These are phyloP conservation scores for Ganoderma multipileum DNA, from an alignment of 1,284 basidiomycete species.

Conservation along the genomic window DNA sequence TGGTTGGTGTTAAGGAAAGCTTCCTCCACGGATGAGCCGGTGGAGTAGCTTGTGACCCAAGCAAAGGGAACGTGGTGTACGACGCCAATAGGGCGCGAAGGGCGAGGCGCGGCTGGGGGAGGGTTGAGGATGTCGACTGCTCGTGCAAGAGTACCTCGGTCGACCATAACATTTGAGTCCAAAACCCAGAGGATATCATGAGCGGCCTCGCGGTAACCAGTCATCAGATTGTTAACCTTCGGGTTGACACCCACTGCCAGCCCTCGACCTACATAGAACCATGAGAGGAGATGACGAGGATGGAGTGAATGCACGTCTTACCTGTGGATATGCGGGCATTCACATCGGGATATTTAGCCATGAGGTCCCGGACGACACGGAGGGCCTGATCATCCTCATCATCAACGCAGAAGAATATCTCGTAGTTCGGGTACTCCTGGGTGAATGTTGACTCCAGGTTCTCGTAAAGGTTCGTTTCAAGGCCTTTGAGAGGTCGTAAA, in stretches of 20 bases:
- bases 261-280: constrained; percentile 59
- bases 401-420: constrained; percentile 88
- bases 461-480: constrained; percentile 93
- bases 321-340: constrained; percentile 79
- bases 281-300: constrained; percentile 9
- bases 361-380: constrained; percentile 75
- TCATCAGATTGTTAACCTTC: constrained; percentile 96
- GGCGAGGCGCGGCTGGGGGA: constrained; percentile 40
- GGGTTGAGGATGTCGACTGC: constrained; percentile 79
- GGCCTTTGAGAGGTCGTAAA: constrained; percentile 88
- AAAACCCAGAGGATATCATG: constrained; percentile 97
- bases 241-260: constrained; percentile 88
- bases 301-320: constrained; percentile 45
- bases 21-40: constrained; percentile 90
- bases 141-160: constrained; percentile 83
- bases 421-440: constrained; percentile 89
- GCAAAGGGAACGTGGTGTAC: constrained; percentile 98
- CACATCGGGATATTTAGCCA: constrained; percentile 78
- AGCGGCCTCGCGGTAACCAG: constrained; percentile 80
- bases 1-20: constrained; percentile 97
- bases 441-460: constrained; percentile 91
- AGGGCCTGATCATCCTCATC: constrained; percentile 86
- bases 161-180: constrained; percentile 90
- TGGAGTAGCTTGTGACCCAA: constrained; percentile 65
- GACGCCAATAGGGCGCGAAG: constrained; percentile 69